Percentiles rank a stretch among this genome's conserved stretches.
Evolutionary conservation across 768 basidiomycete genomes (phyloP).

Genomic region (Exidia glandulosa): DNA sequence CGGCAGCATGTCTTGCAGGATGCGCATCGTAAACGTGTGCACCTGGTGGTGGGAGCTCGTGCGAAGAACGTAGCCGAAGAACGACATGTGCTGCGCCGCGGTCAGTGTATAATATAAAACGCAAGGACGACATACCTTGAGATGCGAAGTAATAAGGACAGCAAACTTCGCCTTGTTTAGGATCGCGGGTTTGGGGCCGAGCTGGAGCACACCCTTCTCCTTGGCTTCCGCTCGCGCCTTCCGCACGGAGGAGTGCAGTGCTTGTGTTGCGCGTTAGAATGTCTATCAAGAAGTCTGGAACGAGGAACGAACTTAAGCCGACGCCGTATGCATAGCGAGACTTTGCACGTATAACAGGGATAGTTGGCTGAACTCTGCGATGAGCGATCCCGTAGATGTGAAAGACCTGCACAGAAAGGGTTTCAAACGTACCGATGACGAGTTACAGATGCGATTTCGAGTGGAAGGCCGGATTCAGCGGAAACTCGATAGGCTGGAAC

Average conservation of each 20-base stretch:
- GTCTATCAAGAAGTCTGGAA: conserved; percentile 34
- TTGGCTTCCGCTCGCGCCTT: conserved; percentile 63
- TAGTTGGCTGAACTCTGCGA: too few relatives aligned
- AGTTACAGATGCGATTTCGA: too few relatives aligned
- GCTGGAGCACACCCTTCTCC: conserved; percentile 74
- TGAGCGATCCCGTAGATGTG: too few relatives aligned
- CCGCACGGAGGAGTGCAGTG: too few relatives aligned
- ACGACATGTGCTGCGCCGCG: conserved; percentile 66
- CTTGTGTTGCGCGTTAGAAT: conserved; percentile 72
- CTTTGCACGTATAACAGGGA: too few relatives aligned
- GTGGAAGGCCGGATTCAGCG: too few relatives aligned
- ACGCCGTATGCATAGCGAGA: too few relatives aligned
- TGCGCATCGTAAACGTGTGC: too few relatives aligned
- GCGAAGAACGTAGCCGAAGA: conserved; percentile 81
- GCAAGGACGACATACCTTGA: conserved; percentile 48
- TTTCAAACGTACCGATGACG: too few relatives aligned
- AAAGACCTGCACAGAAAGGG: too few relatives aligned
- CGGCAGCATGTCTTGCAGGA: conserved; percentile 84
- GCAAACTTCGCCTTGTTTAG: conserved; percentile 65
- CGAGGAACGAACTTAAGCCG: conserved; percentile 38
- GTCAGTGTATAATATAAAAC: background rate
- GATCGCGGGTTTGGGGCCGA: conserved; percentile 68
- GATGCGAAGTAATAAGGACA: conserved; percentile 80
- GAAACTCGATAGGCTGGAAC: too few relatives aligned
- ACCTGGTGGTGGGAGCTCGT: conserved; percentile 75